Percentiles rank a stretch among this genome's conserved stretches.
phyloP scores from a whole-genome alignment of 2,329 filamentous ascomycete species.

The Sclerotinia minor region DNA sequence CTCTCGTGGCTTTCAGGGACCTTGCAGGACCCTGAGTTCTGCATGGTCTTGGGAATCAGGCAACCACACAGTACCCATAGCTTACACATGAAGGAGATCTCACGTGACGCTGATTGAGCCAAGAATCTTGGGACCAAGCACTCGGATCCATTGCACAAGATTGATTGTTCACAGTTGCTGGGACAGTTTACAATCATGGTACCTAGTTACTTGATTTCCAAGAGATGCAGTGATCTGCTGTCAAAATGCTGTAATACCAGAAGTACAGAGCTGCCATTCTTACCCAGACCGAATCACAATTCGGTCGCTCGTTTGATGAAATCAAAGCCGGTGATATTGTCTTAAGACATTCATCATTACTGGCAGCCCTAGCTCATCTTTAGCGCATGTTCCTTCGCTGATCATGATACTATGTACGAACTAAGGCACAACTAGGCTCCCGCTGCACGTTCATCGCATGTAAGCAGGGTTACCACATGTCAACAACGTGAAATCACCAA shows the following conservation, averaged over 20 bases:
- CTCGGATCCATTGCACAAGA: not conserved
- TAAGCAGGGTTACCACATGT: constrained; percentile 14
- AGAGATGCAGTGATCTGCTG: not conserved
- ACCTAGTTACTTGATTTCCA: not conserved
- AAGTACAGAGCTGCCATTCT: no score
- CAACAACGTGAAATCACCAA: constrained; percentile 1
- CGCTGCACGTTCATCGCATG: not conserved
- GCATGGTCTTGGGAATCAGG: constrained; percentile 9
- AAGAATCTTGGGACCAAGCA: not conserved
- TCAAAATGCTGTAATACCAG: not conserved
- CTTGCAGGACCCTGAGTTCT: constrained; percentile 16
- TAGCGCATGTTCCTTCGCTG: not conserved
- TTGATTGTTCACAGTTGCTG: not conserved
- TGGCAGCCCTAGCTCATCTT: not conserved
- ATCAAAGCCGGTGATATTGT: constrained; percentile 1
- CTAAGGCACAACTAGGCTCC: constrained; percentile 1
- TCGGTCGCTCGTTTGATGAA: not conserved
- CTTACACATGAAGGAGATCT: not conserved
- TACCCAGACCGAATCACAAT: not conserved
- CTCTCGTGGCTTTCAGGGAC: not conserved
- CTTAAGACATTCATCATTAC: not conserved
- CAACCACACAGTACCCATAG: not conserved
- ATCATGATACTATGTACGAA: not conserved
- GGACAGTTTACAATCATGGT: not conserved
- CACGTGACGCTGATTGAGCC: constrained; percentile 1